Conservation (phyloP, 2,329 filamentous ascomycete species). For the Stagonosporopsis vannaccii region DNA sequence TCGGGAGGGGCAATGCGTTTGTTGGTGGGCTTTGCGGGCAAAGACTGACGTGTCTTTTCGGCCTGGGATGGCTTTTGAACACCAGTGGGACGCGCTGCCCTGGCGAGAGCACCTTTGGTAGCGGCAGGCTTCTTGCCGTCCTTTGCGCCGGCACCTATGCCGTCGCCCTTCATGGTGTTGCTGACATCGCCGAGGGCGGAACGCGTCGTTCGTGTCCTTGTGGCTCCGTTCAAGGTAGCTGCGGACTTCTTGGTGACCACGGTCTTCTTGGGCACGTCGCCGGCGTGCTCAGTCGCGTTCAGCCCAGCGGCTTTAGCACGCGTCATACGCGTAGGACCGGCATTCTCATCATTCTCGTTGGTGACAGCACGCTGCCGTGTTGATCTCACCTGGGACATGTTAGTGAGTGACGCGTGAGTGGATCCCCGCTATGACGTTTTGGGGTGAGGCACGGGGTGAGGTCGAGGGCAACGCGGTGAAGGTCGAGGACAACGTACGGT, state of each 20-base stretch:
- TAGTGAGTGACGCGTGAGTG: conserved; percentile 42
- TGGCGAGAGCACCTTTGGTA: conserved; percentile 70
- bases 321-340: conserved; percentile 80
- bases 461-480: conserved; percentile 10
- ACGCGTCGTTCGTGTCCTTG: conserved; percentile 68
- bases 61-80: conserved; percentile 74
- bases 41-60: conserved; percentile 28
- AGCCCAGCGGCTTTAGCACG: conserved; percentile 82
- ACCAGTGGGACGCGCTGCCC: conserved; percentile 77
- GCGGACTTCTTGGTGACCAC: conserved; percentile 55
- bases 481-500: conserved; percentile 55
- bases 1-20: conserved; percentile 70
- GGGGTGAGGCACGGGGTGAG: conserved; percentile 18
- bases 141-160: conserved; percentile 48
- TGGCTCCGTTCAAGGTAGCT: conserved; percentile 52
- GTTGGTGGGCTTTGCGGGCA: conserved; percentile 1
- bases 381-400: conserved; percentile 68
- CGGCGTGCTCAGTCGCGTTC: conserved; percentile 57
- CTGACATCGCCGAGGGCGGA: conserved; percentile 91
- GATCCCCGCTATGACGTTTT: conserved; percentile 17
- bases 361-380: conserved; percentile 77
- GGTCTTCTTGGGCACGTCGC: conserved; percentile 65
- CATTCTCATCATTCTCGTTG: conserved; percentile 96
- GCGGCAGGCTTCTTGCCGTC: conserved; percentile 73
- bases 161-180: conserved; percentile 84